Conservation (phyloP, 164 flowering plant genomes). For the Magnolia sinica region DNA sequence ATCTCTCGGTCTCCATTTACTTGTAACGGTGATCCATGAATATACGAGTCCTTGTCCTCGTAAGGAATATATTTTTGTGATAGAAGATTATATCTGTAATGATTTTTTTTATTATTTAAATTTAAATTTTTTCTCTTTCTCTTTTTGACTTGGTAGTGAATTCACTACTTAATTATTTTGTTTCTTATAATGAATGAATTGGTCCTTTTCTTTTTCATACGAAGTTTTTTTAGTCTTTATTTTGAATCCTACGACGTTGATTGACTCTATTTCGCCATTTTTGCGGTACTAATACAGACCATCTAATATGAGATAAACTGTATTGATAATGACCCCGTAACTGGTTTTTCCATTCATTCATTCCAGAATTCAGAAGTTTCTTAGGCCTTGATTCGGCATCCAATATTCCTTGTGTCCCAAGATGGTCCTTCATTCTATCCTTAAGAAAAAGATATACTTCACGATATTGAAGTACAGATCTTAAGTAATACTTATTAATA, state of each 20-base stretch:
- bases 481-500: too few species aligned
- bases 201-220: background rate
- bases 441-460: too few species aligned
- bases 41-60: too few species aligned
- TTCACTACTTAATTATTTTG: background rate
- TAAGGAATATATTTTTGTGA: too few species aligned
- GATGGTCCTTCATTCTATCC: too few species aligned
- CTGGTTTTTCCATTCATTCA: background rate
- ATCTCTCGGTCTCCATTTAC: too few species aligned
- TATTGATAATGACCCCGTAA: background rate
- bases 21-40: too few species aligned
- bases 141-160: background rate
- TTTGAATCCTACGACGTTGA: conserved; percentile 1
- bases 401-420: too few species aligned
- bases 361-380: background rate
- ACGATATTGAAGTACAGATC: too few species aligned
- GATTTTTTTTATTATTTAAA: background rate
- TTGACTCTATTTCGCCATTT: background rate
- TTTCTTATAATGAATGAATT: conserved; percentile 1
- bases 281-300: background rate
- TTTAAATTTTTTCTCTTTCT: background rate
- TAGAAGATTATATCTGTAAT: too few species aligned
- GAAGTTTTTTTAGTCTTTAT: background rate
- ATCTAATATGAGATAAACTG: conserved; percentile 1
- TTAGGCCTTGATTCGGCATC: too few species aligned